Percentiles rank a stretch among this genome's conserved stretches.
Conservation (phyloP, 2,329 filamentous ascomycete species). For the Clonostachys rhizophaga region DNA sequence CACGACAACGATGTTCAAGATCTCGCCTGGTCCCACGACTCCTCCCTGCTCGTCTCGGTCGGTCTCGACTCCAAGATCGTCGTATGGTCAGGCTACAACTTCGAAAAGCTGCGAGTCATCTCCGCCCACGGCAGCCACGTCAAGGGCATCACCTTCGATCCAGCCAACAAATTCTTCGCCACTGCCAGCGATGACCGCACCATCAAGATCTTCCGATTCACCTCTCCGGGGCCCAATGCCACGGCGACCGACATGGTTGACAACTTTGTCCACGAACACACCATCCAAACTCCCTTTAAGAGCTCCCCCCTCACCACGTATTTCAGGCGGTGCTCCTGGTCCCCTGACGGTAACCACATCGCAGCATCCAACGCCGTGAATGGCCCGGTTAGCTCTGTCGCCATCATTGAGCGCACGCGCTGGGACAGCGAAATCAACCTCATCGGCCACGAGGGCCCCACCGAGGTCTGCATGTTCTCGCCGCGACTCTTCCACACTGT, state of each 20-base stretch:
- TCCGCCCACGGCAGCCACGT: conserved; percentile 94
- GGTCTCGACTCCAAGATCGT: conserved; percentile 97
- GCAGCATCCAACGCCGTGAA: conserved; percentile 96
- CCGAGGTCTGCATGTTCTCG: conserved; percentile 96
- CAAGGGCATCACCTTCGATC: conserved; percentile 97
- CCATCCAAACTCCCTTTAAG: conserved; percentile 80
- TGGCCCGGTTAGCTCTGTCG: conserved; percentile 93
- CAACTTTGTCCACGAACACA: conserved; percentile 94
- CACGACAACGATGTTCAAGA: conserved; percentile 99
- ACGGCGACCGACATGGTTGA: conserved; percentile 93
- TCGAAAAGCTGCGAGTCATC: conserved; percentile 94
- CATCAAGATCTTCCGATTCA: conserved; percentile 96
- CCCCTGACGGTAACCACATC: conserved; percentile 93
- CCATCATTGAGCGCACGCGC: conserved; percentile 84
- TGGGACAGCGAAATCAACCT: conserved; percentile 98
- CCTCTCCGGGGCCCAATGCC: conserved; percentile 82
- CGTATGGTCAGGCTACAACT: conserved; percentile 96
- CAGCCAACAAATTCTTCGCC: conserved; percentile 98
- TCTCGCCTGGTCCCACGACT: conserved; percentile 93
- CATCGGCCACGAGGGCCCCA: conserved; percentile 94
- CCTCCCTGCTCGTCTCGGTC: conserved; percentile 91
- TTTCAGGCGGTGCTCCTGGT: conserved; percentile 95
- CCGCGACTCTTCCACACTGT: conserved; percentile 79
- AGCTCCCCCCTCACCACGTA: conserved; percentile 95
- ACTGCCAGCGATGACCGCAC: conserved; percentile 96